phyloP scores from a whole-genome alignment of 257 asterid genomes.

The Solanum infundibuliforme region DNA sequence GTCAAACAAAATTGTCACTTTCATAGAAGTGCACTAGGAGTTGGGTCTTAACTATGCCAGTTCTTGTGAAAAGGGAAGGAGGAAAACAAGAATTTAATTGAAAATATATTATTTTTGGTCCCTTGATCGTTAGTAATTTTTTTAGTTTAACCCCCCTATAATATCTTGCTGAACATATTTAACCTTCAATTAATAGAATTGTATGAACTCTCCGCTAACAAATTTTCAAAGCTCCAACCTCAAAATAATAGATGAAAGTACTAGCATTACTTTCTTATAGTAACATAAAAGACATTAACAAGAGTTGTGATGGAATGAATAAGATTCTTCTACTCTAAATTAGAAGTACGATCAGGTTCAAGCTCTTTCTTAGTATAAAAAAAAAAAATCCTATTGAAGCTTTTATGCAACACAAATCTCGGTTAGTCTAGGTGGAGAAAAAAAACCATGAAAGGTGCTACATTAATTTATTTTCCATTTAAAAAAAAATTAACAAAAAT shows the following conservation, averaged over 20 bases:
- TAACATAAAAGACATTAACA: background rate
- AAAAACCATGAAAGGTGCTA: background rate
- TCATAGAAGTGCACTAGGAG: background rate
- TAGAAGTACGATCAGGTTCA: background rate
- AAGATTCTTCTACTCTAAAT: background rate
- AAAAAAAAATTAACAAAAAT: background rate
- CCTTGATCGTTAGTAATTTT: background rate
- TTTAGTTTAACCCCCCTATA: background rate
- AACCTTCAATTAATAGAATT: background rate
- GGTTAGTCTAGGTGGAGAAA: background rate
- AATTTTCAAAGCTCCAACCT: background rate
- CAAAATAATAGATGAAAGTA: background rate
- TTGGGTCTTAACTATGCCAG: background rate
- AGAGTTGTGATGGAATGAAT: background rate
- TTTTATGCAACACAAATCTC: background rate
- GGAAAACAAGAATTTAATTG: background rate
- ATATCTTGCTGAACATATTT: background rate
- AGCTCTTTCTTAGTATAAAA: background rate
- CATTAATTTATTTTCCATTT: background rate
- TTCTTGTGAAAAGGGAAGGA: background rate
- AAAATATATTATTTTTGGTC: background rate
- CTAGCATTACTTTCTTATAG: background rate
- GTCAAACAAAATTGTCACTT: background rate
- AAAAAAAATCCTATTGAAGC: background rate
- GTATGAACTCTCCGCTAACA: background rate